phyloP scores from a whole-genome alignment of 208 protist genomes.

The Acanthamoeba polyphaga region DNA sequence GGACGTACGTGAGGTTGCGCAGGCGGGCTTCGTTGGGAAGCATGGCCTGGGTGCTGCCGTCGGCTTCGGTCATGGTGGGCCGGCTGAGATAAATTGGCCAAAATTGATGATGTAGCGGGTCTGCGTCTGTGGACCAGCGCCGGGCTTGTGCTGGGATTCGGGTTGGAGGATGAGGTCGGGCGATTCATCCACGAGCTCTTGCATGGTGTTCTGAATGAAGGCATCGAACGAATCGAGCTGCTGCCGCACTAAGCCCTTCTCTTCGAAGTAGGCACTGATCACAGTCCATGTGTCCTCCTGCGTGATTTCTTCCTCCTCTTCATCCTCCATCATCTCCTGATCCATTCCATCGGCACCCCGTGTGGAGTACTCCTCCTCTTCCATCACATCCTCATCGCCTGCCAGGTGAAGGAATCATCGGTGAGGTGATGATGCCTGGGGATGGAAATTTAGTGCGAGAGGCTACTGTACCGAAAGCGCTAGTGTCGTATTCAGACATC shows the following conservation, averaged over 20 bases:
- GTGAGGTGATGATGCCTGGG: not conserved
- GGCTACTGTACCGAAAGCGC: too few species aligned
- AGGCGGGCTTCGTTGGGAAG: conserved; percentile 96
- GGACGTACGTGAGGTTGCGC: conserved; percentile 71
- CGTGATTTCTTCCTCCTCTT: conserved; percentile 87
- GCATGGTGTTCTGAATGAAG: conserved; percentile 94
- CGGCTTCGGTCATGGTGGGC: conserved; percentile 83
- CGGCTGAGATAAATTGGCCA: conserved; percentile 90
- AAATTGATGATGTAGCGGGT: conserved; percentile 83
- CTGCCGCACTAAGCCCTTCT: conserved; percentile 98
- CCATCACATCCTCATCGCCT: conserved; percentile 35
- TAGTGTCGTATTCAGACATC: too few species aligned
- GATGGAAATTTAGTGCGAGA: not conserved
- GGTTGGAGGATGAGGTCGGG: conserved; percentile 88
- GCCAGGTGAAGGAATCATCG: not conserved
- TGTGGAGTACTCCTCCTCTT: not conserved
- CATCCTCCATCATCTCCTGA: conserved; percentile 6
- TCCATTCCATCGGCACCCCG: not conserved
- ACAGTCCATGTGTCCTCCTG: conserved; percentile 98
- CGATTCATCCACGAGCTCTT: conserved; percentile 92
- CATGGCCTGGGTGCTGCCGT: conserved; percentile 81
- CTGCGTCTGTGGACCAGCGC: conserved; percentile 27
- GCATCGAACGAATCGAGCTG: conserved; percentile 99
- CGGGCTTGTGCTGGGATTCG: conserved; percentile 81
- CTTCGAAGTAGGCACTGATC: conserved; percentile 97